Base-by-base conservation (phyloP, 2,329 filamentous ascomycete species). In the Didymella keratinophila region DNA sequence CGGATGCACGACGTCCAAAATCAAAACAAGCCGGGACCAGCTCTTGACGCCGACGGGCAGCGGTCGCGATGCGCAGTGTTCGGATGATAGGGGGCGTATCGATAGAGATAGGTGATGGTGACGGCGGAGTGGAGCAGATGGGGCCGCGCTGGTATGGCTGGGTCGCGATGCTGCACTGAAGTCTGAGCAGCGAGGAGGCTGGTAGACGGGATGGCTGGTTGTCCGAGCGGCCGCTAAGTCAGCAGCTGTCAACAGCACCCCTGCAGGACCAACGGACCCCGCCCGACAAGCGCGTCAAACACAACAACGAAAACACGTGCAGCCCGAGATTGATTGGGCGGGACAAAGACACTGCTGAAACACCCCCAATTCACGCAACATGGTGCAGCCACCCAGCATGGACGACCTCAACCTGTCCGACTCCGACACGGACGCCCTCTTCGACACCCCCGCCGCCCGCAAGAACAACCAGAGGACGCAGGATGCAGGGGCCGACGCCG, bases 371-470 rank as follows among this genome's bases (percentile, higher is more conserved):
- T 25, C 53, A 45, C 44, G 18, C 41, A 56, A 27, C 52, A 61
- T 21, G 25, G 74, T 72, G 70, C 65, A 70, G 47, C 62, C 78
- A 39, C 81, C 82, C 57, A 79, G 83, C 64, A 80, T 86, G 68
- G 81, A 84, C 54, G 80, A 79, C 60, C 77, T 83, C 20, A 77
- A 79, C 56, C 76, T 86, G 32, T 85, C 83, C 30, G 84, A 87
- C 59, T 83, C 84, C 23, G 79, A 85, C 60, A 80, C 81, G 16
- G 83, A 86, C 63, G 83, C 84, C 57, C 78, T 87, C 43, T 87
- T 87, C 75, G 81, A 77, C 65, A 76, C 85, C 50, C 86, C 84
- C 11, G 85, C 85, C 23, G 64, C 71, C 67, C 63, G 64, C 48
- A 71, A 75, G 59, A 65, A 62, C 61, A 71, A 72, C 68, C 66